These are phyloP conservation scores for Chrysanthemum lavandulifolium DNA, from an alignment of 129 eudicot genomes.

Conservation along the genomic window DNA sequence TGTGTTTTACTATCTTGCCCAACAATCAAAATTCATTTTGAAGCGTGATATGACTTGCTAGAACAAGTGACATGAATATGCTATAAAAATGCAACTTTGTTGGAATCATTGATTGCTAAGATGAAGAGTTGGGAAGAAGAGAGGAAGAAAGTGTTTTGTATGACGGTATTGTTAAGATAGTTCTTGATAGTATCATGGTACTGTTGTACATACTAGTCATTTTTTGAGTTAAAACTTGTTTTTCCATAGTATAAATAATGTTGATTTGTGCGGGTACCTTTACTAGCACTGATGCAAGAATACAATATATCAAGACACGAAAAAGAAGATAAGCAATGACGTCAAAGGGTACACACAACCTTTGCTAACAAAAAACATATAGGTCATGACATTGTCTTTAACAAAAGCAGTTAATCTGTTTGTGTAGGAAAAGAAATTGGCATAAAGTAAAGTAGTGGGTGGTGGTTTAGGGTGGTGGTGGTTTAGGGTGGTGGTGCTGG, in stretches of 20 bases:
- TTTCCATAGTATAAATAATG: not conserved
- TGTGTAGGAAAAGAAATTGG: slow-evolving; percentile 66
- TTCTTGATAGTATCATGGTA: not conserved
- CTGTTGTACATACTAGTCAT: not conserved
- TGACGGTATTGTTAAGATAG: slow-evolving; percentile 49
- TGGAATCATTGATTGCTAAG: slow-evolving; percentile 59
- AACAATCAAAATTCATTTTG: not conserved
- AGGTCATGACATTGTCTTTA: no score
- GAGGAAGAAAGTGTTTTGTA: slow-evolving; percentile 71
- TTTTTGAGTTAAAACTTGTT: slow-evolving; percentile 4
- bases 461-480: no score
- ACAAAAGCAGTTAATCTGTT: not conserved
- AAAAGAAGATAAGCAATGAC: slow-evolving; percentile 72
- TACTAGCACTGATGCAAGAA: slow-evolving; percentile 79
- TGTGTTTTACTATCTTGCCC: slow-evolving; percentile 37
- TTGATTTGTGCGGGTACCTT: slow-evolving; percentile 52
- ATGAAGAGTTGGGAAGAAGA: slow-evolving; percentile 87
- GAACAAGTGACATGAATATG: not conserved
- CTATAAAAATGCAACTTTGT: slow-evolving; percentile 48
- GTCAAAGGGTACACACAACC: slow-evolving; percentile 49
- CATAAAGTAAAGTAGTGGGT: slow-evolving; percentile 42
- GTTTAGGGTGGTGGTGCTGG: no score
- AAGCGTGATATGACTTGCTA: no score
- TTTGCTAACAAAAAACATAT: not conserved
- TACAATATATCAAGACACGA: slow-evolving; percentile 59